Percentiles rank a stretch among this genome's conserved stretches.
Evolutionary conservation across 2,329 filamentous ascomycete genomes (phyloP).

Genomic region (Trichoderma sp.): DNA sequence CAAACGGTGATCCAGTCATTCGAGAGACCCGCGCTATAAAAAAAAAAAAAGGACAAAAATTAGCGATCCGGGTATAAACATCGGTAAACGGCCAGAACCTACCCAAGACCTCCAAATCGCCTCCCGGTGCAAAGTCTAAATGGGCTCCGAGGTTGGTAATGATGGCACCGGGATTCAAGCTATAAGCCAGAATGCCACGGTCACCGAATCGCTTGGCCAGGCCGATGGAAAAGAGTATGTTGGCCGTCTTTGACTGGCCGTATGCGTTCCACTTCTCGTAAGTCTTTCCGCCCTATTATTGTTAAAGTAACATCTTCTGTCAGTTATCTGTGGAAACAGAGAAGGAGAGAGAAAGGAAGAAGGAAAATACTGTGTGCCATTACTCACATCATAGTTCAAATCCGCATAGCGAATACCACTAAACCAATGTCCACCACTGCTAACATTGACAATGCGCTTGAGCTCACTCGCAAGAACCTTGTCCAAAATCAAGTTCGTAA

Average conservation of each 20-base stretch:
- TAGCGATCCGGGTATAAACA: not conserved
- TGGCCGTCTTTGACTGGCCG: conserved; percentile 40
- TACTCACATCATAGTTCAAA: conserved; percentile 31
- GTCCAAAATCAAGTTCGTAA: conserved; percentile 44
- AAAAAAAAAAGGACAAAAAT: not conserved
- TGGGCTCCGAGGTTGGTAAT: conserved; percentile 26
- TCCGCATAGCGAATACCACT: conserved; percentile 35
- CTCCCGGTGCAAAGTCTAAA: conserved; percentile 24
- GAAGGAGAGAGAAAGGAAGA: no score
- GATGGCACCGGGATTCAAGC: conserved; percentile 36
- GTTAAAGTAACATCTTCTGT: not conserved
- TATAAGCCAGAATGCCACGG: conserved; percentile 32
- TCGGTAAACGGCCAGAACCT: not conserved
- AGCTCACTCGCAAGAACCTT: conserved; percentile 38
- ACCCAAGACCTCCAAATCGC: conserved; percentile 24
- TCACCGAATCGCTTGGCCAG: conserved; percentile 33
- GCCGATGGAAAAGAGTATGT: conserved; percentile 34
- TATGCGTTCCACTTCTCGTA: conserved; percentile 36
- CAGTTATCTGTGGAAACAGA: not conserved
- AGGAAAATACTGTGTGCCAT: no score
- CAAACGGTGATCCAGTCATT: not conserved
- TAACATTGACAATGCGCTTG: conserved; percentile 42
- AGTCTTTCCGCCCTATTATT: conserved; percentile 27
- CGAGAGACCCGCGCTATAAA: conserved; percentile 22
- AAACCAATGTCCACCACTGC: conserved; percentile 32